Evolutionary conservation across 345 rosid genomes (phyloP), one percentile per base, ranked within the genome.

Genomic region (Bruguiera sexangula): DNA sequence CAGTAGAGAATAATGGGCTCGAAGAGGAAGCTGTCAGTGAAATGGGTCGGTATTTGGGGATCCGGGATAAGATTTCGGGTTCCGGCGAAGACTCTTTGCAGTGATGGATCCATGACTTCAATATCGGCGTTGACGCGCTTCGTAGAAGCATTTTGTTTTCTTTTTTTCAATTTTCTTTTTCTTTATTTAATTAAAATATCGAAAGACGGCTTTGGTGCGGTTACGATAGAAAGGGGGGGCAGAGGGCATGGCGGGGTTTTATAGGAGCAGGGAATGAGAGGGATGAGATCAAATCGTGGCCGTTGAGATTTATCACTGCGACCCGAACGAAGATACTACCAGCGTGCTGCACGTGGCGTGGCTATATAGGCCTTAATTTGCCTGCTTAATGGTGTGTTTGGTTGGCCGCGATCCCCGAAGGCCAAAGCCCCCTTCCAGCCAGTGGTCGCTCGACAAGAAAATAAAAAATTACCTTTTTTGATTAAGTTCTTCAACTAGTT

Each of bases 101-200:
- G 43, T 79, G 81, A 10, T 85, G 83, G 1, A 74, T 68, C 88
- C 88, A 79, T 3, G 98, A 83, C 31, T 85, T 82, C 36, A 82
- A 82, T 46, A 91, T 3, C 22, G 98, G 97, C 21, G 93, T 85
- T 50, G 98, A 91, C 8, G 96, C 75, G 71, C 93, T 87, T 13
- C 97, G 79, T 13, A 94, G 64, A 50, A 94, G 88, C 97, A 94
- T 91, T 32, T 2, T 62, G 1, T 2, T 29, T 4, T 4, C 34
- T 53, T 21, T 13, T 8, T 7, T 34, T 7, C 10, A 2, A 27
- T 27, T 27, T 30, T 4, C 32, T 51, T 56, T 22, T 13, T 16
- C 8, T 24, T 29, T 19, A 20, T 32, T 43, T 58, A 16, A 43
- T 27, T 27, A 27, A 20, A 6, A 13, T 15, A 19, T 50, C n/a